Conservation (phyloP, 1,284 basidiomycete genomes). For the Ceratobasidium sp. region DNA sequence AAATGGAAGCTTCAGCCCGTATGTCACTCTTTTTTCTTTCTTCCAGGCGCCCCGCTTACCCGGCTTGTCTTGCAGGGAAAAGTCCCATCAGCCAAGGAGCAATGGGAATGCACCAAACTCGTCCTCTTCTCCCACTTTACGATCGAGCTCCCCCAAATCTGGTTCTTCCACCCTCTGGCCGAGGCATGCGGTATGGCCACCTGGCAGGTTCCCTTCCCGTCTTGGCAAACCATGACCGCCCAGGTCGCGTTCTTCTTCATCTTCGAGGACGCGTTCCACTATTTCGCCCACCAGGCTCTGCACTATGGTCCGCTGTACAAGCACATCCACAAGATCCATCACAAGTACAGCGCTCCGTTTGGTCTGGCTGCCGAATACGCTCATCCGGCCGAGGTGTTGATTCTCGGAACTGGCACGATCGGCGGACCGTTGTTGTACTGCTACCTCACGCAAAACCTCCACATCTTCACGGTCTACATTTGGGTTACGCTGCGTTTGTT, state of each 20-base stretch:
- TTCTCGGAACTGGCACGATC: conserved; percentile 85
- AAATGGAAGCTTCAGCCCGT: conserved; percentile 93
- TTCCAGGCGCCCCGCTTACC: conserved; percentile 5
- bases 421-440: conserved; percentile 88
- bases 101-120: conserved; percentile 96
- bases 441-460: conserved; percentile 72
- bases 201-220: conserved; percentile 91
- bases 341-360: conserved; percentile 97
- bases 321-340: conserved; percentile 97
- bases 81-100: conserved; percentile 79
- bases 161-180: conserved; percentile 95
- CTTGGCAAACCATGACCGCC: conserved; percentile 69
- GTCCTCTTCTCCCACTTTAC: conserved; percentile 97
- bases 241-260: conserved; percentile 94
- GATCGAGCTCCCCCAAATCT: conserved; percentile 93
- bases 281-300: conserved; percentile 85
- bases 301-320: conserved; percentile 95
- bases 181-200: conserved; percentile 91
- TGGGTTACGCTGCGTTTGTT: conserved; percentile 95
- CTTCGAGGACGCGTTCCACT: conserved; percentile 96
- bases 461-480: conserved; percentile 92
- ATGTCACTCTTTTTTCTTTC: conserved; percentile 36
- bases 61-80: conserved; percentile 58
- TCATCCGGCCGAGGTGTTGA: conserved; percentile 92
- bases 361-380: conserved; percentile 98